These are phyloP conservation scores for Fistulifera solaris DNA, from an alignment of 108 stramenopile species.

Conservation along the genomic window DNA sequence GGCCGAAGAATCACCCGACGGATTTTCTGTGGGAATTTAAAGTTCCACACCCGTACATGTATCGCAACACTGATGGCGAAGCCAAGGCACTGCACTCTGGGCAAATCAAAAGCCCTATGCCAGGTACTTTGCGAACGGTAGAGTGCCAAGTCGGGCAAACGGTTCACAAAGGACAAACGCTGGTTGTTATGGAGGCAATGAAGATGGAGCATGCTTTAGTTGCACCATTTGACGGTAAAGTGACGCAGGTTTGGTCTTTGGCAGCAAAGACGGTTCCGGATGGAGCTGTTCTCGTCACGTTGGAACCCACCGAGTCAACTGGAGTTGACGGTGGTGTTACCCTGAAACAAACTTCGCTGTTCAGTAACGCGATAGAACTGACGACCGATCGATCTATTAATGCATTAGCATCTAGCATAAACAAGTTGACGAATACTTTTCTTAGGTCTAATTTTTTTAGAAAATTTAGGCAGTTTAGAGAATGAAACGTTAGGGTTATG, in stretches of 20 bases:
- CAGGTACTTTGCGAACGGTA: slow-evolving; percentile 69
- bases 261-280: slow-evolving; percentile 58
- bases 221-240: slow-evolving; percentile 45
- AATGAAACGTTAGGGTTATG: too few relatives aligned
- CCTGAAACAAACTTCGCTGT: too few relatives aligned
- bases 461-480: too few relatives aligned
- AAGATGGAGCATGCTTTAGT: slow-evolving; percentile 83
- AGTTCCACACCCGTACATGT: slow-evolving; percentile 14
- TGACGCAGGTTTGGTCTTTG: slow-evolving; percentile 22
- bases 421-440: too few relatives aligned
- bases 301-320: slow-evolving; percentile 14
- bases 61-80: neutral
- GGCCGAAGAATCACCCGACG: slow-evolving; percentile 17
- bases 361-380: too few relatives aligned
- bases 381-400: too few relatives aligned
- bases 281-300: slow-evolving; percentile 34
- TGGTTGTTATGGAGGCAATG: slow-evolving; percentile 87
- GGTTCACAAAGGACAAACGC: slow-evolving; percentile 52
- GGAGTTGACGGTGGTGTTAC: too few relatives aligned
- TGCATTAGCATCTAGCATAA: too few relatives aligned
- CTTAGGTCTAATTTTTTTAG: too few relatives aligned
- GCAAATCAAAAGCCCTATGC: slow-evolving; percentile 71
- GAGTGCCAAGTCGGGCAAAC: slow-evolving; percentile 39
- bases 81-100: slow-evolving; percentile 13
- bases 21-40: slow-evolving; percentile 23